Conservation (phyloP, 768 basidiomycete species). For the Lentinula lateritia region DNA sequence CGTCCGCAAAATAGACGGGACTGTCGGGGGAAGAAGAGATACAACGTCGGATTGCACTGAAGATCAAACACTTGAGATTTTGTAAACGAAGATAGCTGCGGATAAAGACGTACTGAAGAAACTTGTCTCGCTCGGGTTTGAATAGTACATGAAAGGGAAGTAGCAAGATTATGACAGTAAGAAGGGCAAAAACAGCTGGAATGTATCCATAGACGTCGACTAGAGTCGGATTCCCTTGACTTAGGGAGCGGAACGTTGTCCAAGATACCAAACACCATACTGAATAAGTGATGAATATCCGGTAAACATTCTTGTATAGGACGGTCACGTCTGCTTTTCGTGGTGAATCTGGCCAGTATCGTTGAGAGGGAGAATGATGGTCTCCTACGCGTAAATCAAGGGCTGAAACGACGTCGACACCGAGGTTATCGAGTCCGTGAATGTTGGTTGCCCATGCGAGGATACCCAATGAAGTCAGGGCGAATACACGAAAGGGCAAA, state of each 20-base stretch:
- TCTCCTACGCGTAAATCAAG: conserved; percentile 57
- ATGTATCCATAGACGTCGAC: conserved; percentile 78
- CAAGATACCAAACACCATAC: conserved; percentile 62
- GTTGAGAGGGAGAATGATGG: conserved; percentile 18
- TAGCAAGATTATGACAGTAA: conserved; percentile 50
- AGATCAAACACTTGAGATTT: background rate
- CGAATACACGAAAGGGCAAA: conserved; percentile 87
- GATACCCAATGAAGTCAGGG: conserved; percentile 72
- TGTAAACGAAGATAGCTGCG: background rate
- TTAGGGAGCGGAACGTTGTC: conserved; percentile 58
- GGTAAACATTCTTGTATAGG: conserved; percentile 62
- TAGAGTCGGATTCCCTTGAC: conserved; percentile 46
- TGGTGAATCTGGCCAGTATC: conserved; percentile 22
- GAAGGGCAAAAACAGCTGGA: conserved; percentile 61
- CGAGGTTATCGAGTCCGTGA: conserved; percentile 70
- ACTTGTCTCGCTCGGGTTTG: conserved; percentile 69
- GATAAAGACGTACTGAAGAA: conserved; percentile 58
- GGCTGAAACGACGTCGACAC: conserved; percentile 66
- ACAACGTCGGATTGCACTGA: conserved; percentile 72
- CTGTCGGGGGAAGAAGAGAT: conserved; percentile 54
- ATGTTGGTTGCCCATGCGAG: conserved; percentile 92
- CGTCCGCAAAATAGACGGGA: conserved; percentile 82
- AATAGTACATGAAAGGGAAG: conserved; percentile 65
- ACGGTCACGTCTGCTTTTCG: conserved; percentile 31
- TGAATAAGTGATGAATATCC: conserved; percentile 56